phyloP scores from a whole-genome alignment of 495 filamentous ascomycete genomes.

The Hypoxylon crocopeplum region DNA sequence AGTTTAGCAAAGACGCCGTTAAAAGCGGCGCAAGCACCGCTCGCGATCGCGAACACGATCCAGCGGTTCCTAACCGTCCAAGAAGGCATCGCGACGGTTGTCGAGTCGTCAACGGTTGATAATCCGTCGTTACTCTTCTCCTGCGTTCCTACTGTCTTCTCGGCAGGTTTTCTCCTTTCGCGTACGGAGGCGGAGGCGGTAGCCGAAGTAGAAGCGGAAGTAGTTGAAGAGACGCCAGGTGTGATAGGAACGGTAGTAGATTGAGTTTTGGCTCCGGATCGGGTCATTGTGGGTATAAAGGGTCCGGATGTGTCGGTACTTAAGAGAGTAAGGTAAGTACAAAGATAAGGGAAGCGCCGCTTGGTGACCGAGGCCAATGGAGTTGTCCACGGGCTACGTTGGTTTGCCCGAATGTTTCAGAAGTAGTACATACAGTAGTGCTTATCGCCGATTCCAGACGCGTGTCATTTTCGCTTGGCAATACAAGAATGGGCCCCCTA shows the following conservation, averaged over 20 bases:
- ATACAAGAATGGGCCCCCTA: too few relatives aligned
- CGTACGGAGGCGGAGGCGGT: neutral
- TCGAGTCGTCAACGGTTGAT: neutral
- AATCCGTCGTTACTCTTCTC: neutral
- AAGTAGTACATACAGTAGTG: too few relatives aligned
- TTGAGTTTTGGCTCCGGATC: slow-evolving; percentile 22
- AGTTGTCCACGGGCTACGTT: too few relatives aligned
- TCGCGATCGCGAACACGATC: slow-evolving; percentile 82
- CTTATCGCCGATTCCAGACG: neutral
- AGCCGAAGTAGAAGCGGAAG: slow-evolving; percentile 18
- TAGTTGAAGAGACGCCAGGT: slow-evolving; percentile 3
- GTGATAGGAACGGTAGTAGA: slow-evolving; percentile 2
- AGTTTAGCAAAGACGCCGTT: slow-evolving; percentile 98
- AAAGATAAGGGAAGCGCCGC: slow-evolving; percentile 48
- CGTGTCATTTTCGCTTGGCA: slow-evolving; percentile 6
- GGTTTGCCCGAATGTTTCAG: too few relatives aligned
- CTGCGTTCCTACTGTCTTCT: neutral
- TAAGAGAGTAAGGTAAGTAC: neutral
- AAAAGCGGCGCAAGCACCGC: slow-evolving; percentile 87
- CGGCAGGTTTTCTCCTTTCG: slow-evolving; percentile 6
- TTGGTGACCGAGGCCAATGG: slow-evolving; percentile 59
- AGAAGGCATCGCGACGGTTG: slow-evolving; percentile 22
- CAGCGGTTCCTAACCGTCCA: slow-evolving; percentile 62
- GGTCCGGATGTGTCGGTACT: slow-evolving; percentile 25
- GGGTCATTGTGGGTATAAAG: slow-evolving; percentile 22